Percentiles rank a stretch among this genome's conserved stretches.
phyloP scores from a whole-genome alignment of 1,284 basidiomycete genomes.

The Cutaneotrichosporon spelunceum region DNA sequence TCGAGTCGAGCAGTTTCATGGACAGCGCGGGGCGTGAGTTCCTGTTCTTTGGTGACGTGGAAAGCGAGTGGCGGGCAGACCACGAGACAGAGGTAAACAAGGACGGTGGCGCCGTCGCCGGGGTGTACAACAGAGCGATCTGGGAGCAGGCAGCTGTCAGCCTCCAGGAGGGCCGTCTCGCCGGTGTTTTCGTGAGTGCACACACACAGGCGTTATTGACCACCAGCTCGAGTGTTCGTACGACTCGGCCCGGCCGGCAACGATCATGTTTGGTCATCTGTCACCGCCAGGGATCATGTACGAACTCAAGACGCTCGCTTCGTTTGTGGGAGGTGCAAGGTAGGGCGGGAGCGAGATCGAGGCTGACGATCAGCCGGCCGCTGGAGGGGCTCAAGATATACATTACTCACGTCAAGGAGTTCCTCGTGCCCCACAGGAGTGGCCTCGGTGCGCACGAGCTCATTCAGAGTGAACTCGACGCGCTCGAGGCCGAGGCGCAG shows the following conservation, averaged over 20 bases:
- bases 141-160: slow-evolving; percentile 45
- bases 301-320: slow-evolving; percentile 40
- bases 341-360: neutral
- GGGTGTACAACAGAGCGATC: slow-evolving; percentile 31
- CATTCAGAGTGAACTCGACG: slow-evolving; percentile 37
- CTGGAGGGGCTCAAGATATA: slow-evolving; percentile 41
- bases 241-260: slow-evolving; percentile 37
- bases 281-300: slow-evolving; percentile 41
- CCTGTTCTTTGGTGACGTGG: slow-evolving; percentile 51
- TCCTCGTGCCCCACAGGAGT: slow-evolving; percentile 40
- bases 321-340: slow-evolving; percentile 19
- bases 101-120: slow-evolving; percentile 20
- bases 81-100: slow-evolving; percentile 27
- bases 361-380: slow-evolving; percentile 23
- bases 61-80: slow-evolving; percentile 29
- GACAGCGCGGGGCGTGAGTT: slow-evolving; percentile 32
- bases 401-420: slow-evolving; percentile 50
- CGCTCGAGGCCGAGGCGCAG: slow-evolving; percentile 27
- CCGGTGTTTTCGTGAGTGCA: slow-evolving; percentile 46
- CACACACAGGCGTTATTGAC: neutral
- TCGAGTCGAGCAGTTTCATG: neutral
- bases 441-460: slow-evolving; percentile 38
- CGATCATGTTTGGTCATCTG: slow-evolving; percentile 49
- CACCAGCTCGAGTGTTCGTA: slow-evolving; percentile 52
- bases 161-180: slow-evolving; percentile 35